Base-by-base conservation (phyloP, 2,329 filamentous ascomycete genomes). In the Aureobasidium sp. region DNA sequence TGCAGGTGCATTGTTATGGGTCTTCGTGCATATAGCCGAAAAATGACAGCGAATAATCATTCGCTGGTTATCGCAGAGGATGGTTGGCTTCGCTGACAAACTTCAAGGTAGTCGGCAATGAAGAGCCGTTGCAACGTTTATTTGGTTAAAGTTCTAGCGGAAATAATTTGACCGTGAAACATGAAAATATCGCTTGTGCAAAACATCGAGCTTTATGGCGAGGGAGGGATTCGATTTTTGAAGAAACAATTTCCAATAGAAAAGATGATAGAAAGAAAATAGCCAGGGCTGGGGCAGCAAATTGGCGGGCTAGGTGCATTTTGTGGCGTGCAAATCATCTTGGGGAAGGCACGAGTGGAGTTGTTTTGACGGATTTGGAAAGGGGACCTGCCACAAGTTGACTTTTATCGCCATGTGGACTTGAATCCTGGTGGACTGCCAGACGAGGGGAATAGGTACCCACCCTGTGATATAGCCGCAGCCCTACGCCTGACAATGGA, bases 261-360 rank as follows among this genome's bases (percentile, higher is more conserved):
- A 25, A 21, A 21, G 32, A 27, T 3, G 21, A 25, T 36, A 7
- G 34, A 16, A 25, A n/a, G 30, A 16, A 49, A 29, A 51, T 37
- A 37, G 34, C 21, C 11, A 34, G 27, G 39, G 51, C 37, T 34
- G 29, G 25, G n/a, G 10, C 11, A 32, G 21, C 32, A 6, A 3
- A 51, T 51, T 51, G 34, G 21, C 10, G 21, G 13, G 34, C 25
- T 34, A 10, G 29, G 34, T 11, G 13, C 11, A 9, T 42, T 14
- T 30, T n/a, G 50, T 57, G 53, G 53, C 39, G 39, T 27, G 53
- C 3, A 44, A 27, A 57, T 57, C 53, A 42, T 44, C 39, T 34
- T 57, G 53, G 53, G 53, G 53, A 57, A 45, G 30, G 29, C 14
- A 11, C 53, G 53, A 57, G 53, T 44, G 53, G 53, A 45, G 50